A percentile compares a stretch with the other conserved stretches of the same genome.
Evolutionary conservation across 352 stramenopile species (phyloP).

Genomic region (Globisporangium irregulare): DNA sequence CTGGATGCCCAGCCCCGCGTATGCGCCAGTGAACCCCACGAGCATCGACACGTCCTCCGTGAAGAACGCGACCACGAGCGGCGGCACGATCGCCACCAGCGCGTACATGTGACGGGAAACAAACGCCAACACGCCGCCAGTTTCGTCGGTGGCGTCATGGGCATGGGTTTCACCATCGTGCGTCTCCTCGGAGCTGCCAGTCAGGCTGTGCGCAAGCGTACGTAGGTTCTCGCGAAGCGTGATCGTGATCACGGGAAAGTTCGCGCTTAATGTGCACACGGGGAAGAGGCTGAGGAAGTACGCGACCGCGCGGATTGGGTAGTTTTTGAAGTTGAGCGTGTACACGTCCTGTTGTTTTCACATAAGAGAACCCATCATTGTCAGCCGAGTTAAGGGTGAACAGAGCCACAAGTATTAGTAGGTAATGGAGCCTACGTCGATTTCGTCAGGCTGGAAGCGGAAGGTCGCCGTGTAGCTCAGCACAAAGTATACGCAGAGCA

Average conservation of each 20-base stretch:
- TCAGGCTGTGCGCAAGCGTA: constrained; percentile 58
- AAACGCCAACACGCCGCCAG: constrained; percentile 31
- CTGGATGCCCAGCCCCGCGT: constrained; percentile 85
- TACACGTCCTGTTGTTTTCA: constrained; percentile 71
- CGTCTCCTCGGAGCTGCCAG: constrained; percentile 15
- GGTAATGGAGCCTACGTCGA: constrained; percentile 45
- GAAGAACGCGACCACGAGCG: constrained; percentile 81
- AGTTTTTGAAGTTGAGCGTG: constrained; percentile 87
- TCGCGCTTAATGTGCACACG: constrained; percentile 83
- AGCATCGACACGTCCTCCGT: constrained; percentile 89
- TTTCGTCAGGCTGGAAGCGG: constrained; percentile 72
- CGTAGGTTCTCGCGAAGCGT: constrained; percentile 83
- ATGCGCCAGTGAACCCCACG: constrained; percentile 82
- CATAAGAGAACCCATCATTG: constrained; percentile 5
- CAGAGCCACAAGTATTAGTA: not conserved
- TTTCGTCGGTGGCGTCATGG: constrained; percentile 14
- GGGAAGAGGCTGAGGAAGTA: constrained; percentile 89
- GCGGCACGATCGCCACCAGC: constrained; percentile 68
- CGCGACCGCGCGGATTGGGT: constrained; percentile 68
- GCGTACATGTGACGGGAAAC: constrained; percentile 62
- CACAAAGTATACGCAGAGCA: constrained; percentile 77
- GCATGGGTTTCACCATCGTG: constrained; percentile 13
- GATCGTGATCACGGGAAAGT: constrained; percentile 85
- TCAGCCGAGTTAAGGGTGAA: not conserved
- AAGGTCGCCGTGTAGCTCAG: constrained; percentile 77